These are phyloP conservation scores for Lenzites betulinus DNA, from an alignment of 768 basidiomycete species.

Conservation along the genomic window DNA sequence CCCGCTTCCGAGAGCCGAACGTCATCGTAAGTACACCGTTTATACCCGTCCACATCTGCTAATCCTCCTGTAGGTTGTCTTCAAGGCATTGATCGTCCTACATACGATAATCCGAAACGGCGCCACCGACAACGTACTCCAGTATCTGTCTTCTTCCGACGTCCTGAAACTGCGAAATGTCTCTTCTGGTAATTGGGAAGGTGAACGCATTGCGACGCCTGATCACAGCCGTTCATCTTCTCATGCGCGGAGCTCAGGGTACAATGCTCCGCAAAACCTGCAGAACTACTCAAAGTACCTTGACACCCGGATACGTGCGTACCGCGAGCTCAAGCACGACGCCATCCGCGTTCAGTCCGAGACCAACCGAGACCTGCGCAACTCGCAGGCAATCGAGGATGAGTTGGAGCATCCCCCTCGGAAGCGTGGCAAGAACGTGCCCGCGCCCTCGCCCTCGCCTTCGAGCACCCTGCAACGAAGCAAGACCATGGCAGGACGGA, in stretches of 20 bases:
- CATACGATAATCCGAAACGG: slow-evolving; percentile 98
- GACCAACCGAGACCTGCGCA: slow-evolving; percentile 82
- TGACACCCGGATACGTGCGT: slow-evolving; percentile 85
- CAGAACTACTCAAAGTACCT: slow-evolving; percentile 88
- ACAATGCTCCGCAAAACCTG: slow-evolving; percentile 82
- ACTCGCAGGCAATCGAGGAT: slow-evolving; percentile 64
- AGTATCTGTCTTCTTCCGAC: slow-evolving; percentile 79
- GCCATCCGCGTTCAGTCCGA: slow-evolving; percentile 93
- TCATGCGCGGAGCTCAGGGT: slow-evolving; percentile 51
- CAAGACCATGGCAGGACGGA: slow-evolving; percentile 80
- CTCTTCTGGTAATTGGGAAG: slow-evolving; percentile 84
- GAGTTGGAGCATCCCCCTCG: slow-evolving; percentile 35
- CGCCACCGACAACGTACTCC: slow-evolving; percentile 89
- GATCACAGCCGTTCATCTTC: not conserved
- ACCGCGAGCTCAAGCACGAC: slow-evolving; percentile 91
- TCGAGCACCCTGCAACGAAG: slow-evolving; percentile 46
- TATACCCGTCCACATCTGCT: not conserved
- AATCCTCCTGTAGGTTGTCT: slow-evolving; percentile 69
- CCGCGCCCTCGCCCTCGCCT: slow-evolving; percentile 40
- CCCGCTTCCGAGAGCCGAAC: slow-evolving; percentile 89
- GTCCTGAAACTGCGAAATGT: slow-evolving; percentile 83
- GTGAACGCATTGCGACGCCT: slow-evolving; percentile 41
- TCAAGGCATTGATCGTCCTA: slow-evolving; percentile 94
- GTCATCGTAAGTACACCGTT: slow-evolving; percentile 62
- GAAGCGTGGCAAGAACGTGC: slow-evolving; percentile 22